Evolutionary conservation across 1,284 basidiomycete genomes (phyloP).

Genomic region (Cystobasidiaceae sp.): DNA sequence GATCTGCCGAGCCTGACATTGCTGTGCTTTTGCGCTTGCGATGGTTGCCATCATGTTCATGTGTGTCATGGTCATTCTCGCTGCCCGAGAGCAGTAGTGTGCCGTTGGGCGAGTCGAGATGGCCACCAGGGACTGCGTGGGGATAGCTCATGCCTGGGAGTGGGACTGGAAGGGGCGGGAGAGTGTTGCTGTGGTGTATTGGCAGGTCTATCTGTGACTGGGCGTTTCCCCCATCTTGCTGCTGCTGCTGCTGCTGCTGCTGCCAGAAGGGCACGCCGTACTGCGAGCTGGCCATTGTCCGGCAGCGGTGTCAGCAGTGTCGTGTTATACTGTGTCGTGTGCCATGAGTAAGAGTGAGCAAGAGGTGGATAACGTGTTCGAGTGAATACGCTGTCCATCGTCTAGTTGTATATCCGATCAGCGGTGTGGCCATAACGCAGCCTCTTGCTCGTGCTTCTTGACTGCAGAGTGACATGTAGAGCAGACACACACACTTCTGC

Average conservation of each 20-base stretch:
- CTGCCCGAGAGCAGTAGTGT: neutral
- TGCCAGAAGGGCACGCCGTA: neutral
- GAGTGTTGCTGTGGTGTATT: neutral
- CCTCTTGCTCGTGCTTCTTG: neutral
- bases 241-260: conserved; percentile 6
- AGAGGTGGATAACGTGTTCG: too few relatives aligned
- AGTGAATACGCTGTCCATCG: too few relatives aligned
- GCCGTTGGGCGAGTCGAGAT: neutral
- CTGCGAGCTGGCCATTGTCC: neutral
- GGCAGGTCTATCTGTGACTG: neutral
- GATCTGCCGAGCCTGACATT: too few relatives aligned
- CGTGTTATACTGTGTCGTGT: too few relatives aligned
- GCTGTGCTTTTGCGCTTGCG: neutral
- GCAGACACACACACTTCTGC: too few relatives aligned
- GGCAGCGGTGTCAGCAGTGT: too few relatives aligned
- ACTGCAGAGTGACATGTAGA: neutral
- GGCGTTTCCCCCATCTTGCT: too few relatives aligned
- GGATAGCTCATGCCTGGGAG: neutral
- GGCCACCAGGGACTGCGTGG: neutral
- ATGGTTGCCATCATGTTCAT: neutral
- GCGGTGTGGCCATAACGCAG: too few relatives aligned
- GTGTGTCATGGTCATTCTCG: neutral
- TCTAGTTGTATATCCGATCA: too few relatives aligned
- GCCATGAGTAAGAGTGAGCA: too few relatives aligned
- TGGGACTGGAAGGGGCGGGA: neutral